Evolutionary conservation across 441 rosid genomes (phyloP), one percentile per base, ranked within the genome.

Genomic region (Mallotus japonicus): DNA sequence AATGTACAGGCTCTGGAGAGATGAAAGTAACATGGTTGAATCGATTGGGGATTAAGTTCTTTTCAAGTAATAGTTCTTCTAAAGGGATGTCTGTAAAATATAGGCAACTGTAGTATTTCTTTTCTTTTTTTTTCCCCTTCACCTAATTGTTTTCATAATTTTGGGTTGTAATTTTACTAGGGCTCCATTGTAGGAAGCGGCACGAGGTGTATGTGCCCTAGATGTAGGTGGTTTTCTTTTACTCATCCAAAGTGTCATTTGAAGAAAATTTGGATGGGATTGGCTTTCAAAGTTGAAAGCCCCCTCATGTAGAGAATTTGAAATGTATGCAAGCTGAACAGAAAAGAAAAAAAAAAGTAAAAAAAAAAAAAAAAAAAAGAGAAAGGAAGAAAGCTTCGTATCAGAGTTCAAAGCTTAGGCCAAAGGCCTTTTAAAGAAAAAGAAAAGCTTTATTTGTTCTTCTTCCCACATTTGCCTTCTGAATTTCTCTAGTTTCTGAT

Each of bases 1-100:
- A 93, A 62, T 95, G 99, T 87, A 95, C 99, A 0, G 99, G 99
- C 44, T 85, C 90, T 1, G 91, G 86, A 3, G 94, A 89, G 76
- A 77, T 85, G 71, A 83, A 81, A 75, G 77, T 71, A 11, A 79
- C 87, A 8, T 87, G 88, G 92, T 82, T 86, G 74, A 82, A 80
- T 64, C 82, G 82, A 22, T 61, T 83, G 74, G 79, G 86, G 79
- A 81, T 84, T 74, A 85, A 84, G 77, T 78, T 87, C 59, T 82
- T 82, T 80, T 89, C 78, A 68, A 83, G 81, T 46, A 76, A 73
- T 72, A 47, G 75, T 14, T 82, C 84, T 53, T 63, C 72, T 24
- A 77, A 78, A 76, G 80, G 81, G 81, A 80, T 66, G 76, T 71
- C 82, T 88, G 88, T 88, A 85, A 75, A 84, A 84, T 82, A 86